These are phyloP conservation scores for Andrographis paniculata DNA, from an alignment of 305 asterid genomes.

Conservation along the genomic window DNA sequence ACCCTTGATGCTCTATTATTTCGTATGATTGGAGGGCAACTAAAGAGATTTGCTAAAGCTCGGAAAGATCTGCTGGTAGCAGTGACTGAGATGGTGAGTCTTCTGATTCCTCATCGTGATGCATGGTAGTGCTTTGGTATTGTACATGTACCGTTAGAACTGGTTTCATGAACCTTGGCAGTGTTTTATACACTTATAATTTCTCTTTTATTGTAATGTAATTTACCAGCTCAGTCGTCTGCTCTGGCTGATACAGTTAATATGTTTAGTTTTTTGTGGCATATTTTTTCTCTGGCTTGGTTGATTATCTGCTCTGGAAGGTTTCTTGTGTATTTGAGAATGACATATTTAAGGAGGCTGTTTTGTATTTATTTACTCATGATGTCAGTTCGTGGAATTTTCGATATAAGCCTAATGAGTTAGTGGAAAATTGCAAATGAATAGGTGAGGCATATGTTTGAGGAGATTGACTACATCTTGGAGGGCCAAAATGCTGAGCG, in stretches of 20 bases:
- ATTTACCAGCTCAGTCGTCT: too few species aligned
- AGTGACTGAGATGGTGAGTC: constrained; percentile 91
- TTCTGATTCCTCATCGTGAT: constrained; percentile 21
- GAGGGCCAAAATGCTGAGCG: constrained; percentile 98
- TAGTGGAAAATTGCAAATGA: constrained; percentile 11
- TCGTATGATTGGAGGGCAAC: constrained; percentile 95
- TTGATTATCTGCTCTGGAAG: too few species aligned
- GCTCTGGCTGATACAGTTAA: too few species aligned
- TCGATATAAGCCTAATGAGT: background rate
- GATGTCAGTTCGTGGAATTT: too few species aligned
- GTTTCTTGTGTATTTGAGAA: too few species aligned
- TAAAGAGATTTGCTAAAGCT: constrained; percentile 95
- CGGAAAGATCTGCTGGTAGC: constrained; percentile 92
- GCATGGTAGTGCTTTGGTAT: constrained; percentile 2
- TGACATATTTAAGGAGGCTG: too few species aligned
- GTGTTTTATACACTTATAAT: background rate
- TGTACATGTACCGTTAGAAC: constrained; percentile 13
- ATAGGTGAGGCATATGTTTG: constrained; percentile 91
- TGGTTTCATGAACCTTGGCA: background rate
- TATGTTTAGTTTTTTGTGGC: too few species aligned
- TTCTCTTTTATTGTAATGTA: too few species aligned
- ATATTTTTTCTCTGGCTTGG: too few species aligned
- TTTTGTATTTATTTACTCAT: too few species aligned
- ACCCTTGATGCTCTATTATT: constrained; percentile 91
- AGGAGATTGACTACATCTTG: constrained; percentile 91